Conservation (phyloP, 176 grass and related monocot species). For the Metroxylon sagu region DNA sequence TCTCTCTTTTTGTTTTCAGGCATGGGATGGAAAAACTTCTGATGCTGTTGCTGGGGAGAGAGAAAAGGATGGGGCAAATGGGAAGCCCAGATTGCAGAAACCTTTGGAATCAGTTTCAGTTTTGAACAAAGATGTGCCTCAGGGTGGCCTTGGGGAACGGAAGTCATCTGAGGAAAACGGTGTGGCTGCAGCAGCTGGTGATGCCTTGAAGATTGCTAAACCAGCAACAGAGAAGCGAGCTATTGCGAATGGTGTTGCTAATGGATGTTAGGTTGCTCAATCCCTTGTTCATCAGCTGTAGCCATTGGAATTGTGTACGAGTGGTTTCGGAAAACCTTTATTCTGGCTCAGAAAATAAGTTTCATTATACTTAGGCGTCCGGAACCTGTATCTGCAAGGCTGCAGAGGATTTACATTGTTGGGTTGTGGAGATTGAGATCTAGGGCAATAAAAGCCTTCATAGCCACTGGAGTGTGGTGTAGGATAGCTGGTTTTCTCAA, state of each 20-base stretch:
- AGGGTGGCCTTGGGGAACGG: background rate
- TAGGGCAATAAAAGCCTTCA: conserved; percentile 3
- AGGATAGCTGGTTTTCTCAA: conserved; percentile 14
- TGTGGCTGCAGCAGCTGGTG: conserved; percentile 5
- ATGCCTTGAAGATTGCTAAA: conserved; percentile 22
- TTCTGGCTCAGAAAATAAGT: background rate
- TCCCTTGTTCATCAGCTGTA: no score
- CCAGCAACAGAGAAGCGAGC: conserved; percentile 11
- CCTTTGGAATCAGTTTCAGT: conserved; percentile 27
- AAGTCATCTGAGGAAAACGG: conserved; percentile 14
- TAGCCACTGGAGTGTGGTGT: conserved; percentile 7
- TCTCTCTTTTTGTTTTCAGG: conserved; percentile 14
- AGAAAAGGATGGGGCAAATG: conserved; percentile 33
- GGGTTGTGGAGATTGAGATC: background rate
- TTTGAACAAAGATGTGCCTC: conserved; percentile 38
- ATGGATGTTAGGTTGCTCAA: conserved; percentile 20
- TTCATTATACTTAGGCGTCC: background rate
- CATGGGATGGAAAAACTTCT: conserved; percentile 28
- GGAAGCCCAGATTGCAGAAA: conserved; percentile 32
- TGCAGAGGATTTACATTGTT: background rate
- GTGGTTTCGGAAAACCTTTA: no score
- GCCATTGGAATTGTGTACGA: no score
- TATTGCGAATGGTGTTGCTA: conserved; percentile 24
- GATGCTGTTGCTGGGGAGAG: conserved; percentile 26
- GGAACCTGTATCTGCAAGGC: background rate